phyloP scores from a whole-genome alignment of 176 grass and related monocot genomes.

The Juncus effusus region DNA sequence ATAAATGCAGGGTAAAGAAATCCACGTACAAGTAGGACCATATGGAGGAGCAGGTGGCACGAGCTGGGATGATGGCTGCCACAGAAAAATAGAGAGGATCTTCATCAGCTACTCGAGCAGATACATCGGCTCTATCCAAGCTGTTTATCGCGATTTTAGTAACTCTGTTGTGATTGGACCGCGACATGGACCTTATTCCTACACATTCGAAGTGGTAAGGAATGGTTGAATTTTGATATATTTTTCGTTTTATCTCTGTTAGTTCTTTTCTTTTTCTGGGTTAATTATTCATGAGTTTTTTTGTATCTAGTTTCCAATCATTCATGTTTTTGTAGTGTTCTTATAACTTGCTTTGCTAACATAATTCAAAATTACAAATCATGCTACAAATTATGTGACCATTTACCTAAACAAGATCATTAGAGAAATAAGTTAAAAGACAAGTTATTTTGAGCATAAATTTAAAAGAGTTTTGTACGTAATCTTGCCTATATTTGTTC shows the following conservation, averaged over 20 bases:
- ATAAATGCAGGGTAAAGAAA: constrained; percentile 19
- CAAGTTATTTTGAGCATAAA: background rate
- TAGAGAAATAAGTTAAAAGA: background rate
- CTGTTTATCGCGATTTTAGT: constrained; percentile 13
- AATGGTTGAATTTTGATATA: constrained; percentile 13
- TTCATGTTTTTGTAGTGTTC: no score
- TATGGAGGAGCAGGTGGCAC: constrained; percentile 21
- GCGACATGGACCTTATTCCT: constrained; percentile 14
- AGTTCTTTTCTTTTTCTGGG: background rate
- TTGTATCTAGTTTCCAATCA: no score
- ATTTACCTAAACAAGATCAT: no score
- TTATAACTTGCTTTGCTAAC: no score
- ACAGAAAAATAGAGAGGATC: constrained; percentile 27
- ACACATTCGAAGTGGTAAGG: constrained; percentile 29
- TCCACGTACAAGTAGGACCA: constrained; percentile 22
- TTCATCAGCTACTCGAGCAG: constrained; percentile 20
- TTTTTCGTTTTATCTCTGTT: background rate
- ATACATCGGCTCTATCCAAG: constrained; percentile 26
- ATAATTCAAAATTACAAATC: no score
- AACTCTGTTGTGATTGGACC: constrained; percentile 20
- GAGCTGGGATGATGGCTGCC: constrained; percentile 18
- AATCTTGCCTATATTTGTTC: background rate
- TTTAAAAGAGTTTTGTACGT: no score
- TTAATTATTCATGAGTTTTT: no score
- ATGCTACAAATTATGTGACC: no score